phyloP scores from a whole-genome alignment of 2,329 filamentous ascomycete genomes.

The Zasmidium citrigriseum region DNA sequence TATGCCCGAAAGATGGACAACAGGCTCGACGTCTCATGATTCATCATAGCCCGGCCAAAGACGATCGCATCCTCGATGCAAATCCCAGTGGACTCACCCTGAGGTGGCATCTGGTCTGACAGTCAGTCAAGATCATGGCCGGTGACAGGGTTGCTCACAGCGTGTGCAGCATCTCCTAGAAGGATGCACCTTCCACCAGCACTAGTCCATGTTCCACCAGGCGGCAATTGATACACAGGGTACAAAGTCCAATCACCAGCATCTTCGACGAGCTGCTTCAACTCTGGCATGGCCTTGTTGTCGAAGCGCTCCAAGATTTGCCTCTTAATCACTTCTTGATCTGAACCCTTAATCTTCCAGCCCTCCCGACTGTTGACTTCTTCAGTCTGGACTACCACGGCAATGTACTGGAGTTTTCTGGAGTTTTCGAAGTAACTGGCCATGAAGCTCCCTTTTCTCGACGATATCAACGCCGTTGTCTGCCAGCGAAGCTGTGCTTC shows the following conservation, averaged over 20 bases:
- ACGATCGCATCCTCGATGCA: constrained; percentile 49
- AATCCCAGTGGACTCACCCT: constrained; percentile 48
- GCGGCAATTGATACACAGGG: constrained; percentile 45
- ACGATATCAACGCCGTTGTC: constrained; percentile 42
- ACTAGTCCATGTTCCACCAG: constrained; percentile 41
- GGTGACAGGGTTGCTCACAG: constrained; percentile 34
- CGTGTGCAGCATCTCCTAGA: constrained; percentile 50
- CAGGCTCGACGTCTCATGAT: constrained; percentile 1
- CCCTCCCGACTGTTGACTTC: constrained; percentile 37
- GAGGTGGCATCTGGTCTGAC: constrained; percentile 47
- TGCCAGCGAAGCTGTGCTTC: constrained; percentile 39
- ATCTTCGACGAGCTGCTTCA: constrained; percentile 39
- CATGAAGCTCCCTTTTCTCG: constrained; percentile 40
- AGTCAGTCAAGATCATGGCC: constrained; percentile 3
- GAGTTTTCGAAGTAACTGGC: constrained; percentile 42
- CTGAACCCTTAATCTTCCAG: constrained; percentile 36
- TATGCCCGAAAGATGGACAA: not conserved
- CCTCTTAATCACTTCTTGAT: constrained; percentile 37
- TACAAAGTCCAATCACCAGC: constrained; percentile 45
- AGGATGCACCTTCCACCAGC: constrained; percentile 40
- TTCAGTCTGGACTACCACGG: constrained; percentile 41
- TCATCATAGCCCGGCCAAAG: constrained; percentile 40
- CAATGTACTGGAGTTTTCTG: constrained; percentile 40
- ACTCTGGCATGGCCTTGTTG: constrained; percentile 37
- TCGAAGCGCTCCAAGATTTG: constrained; percentile 42